Evolutionary conservation across 805 yeast species (phyloP), one percentile per base, ranked within the genome.

Genomic region (Danielia oregonensis): DNA sequence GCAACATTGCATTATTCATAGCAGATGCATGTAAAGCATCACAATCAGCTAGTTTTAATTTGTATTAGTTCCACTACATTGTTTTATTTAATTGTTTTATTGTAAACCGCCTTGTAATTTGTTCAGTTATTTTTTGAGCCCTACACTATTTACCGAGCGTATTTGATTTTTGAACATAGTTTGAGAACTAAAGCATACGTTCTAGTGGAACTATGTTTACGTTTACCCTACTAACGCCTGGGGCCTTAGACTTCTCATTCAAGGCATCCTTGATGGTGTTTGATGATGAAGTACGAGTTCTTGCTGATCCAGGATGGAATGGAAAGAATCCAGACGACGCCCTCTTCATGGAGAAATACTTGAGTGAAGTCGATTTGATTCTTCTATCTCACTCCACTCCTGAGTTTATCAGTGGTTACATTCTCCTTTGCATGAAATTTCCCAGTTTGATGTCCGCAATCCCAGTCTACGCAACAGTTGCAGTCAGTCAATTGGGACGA

Each of bases 401-500:
- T 1, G 79, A 81, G 30, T 88, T 79, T 51, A 48, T 86, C 2
- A 93, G 97, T 16, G 95, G 95, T 0, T 87, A 75, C 54, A 78
- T 83, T 0, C 63, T 79, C 26, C 55, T 93, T 17, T 76, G 86
- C 44, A 59, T 69, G 37, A 70, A 71, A 40, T 79, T 76, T 43
- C 77, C 81, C 17, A 59, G 63, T 4, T 59, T 86, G 16, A 56
- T 67, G 66, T 65, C 80, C 2, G 66, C 76, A 23, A 74, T 89
- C 16, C 87, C 88, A 2, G 82, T 83, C 0, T 93, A 84, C 54
- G 78, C 97, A 0, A 91, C 98, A 0, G 60, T 87, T n/a, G 97
- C 99, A 0, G 84, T 89, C 2, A 70, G 82, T 9, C 89, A 86
- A 50, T 63, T 93, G 51, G 97, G 97, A 0, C 72, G 95, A 46